Conservation (phyloP, 352 stramenopile genomes). For the Globisporangium iwayamae region DNA sequence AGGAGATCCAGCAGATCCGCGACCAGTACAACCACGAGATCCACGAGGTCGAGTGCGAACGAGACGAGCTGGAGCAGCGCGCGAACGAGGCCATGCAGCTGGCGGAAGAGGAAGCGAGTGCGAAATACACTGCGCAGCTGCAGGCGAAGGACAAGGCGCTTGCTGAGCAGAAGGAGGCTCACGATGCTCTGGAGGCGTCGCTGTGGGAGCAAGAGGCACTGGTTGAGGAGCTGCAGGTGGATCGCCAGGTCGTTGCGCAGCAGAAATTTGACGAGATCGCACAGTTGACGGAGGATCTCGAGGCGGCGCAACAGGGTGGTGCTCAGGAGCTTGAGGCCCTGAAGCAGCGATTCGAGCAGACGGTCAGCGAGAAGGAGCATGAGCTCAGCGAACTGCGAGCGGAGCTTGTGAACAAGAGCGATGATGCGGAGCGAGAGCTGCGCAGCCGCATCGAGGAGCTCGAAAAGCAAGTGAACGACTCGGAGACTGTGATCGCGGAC, state of each 20-base stretch:
- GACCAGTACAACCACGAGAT: conserved; percentile 41
- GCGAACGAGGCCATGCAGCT: conserved; percentile 25
- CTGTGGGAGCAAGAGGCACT: conserved; percentile 33
- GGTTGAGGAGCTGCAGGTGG: conserved; percentile 30
- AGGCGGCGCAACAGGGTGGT: conserved; percentile 7
- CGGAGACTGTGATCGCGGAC: conserved; percentile 21
- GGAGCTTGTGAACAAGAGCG: conserved; percentile 22
- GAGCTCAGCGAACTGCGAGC: conserved; percentile 22
- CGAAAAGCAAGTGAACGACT: conserved; percentile 28
- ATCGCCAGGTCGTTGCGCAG: conserved; percentile 25
- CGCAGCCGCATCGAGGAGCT: conserved; percentile 35
- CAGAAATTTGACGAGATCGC: conserved; percentile 27
- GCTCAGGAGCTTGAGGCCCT: conserved; percentile 19
- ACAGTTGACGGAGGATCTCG: conserved; percentile 15
- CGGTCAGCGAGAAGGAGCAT: conserved; percentile 23
- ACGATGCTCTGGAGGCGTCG: conserved; percentile 23
- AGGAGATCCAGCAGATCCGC: conserved; percentile 29
- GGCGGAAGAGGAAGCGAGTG: conserved; percentile 27
- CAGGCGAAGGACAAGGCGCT: conserved; percentile 31
- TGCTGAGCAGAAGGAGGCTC: conserved; percentile 15
- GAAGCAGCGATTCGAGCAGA: conserved; percentile 13
- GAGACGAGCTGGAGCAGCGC: conserved; percentile 33
- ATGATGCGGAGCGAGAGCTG: conserved; percentile 17
- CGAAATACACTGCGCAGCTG: conserved; percentile 28
- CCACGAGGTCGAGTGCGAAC: conserved; percentile 28